Evolutionary conservation across 2,329 filamentous ascomycete genomes (phyloP), one percentile per base, ranked within the genome.

Genomic region (Colletotrichum navitas): DNA sequence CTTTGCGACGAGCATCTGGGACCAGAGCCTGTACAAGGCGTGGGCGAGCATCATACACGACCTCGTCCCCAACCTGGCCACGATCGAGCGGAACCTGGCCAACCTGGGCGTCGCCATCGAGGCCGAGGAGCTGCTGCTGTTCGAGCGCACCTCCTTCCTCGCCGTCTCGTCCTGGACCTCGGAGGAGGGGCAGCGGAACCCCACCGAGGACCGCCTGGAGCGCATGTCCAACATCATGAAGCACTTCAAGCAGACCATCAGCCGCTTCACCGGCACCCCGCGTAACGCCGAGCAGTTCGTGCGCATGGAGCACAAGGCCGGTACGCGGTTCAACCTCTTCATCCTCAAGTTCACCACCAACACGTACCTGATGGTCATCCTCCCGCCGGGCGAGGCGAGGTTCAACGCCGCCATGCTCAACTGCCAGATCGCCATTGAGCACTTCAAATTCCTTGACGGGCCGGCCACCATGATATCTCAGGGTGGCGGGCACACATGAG

Each of bases 11-110:
- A 97, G 93, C 66, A 99, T 99, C 79, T 99, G 96, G 96, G 96
- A 99, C 79, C 96, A 99, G 84, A 97, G 93, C 66, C 86, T 99
- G 47, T 99, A 98, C 86, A 97, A 97, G 82, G 96, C 96, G 1
- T 99, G 96, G 96, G 96, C 96, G 0, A 94, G 93, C 79, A 98
- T 99, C 77, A 98, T 99, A 73, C 96, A 99, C 85, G 95, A 95
- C 79, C 88, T 99, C 56, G 96, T 98, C n/a, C 96, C 96, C 4
- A 98, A 98, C 77, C 89, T 98, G 1, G 86, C 91, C 24, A 89
- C 93, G 55, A 98, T 99, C 75, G 95, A 98, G 83, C 89, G 89
- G 26, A 93, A 98, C 80, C 88, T 99, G 12, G 89, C 90, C 45
- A 91, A 94, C 47, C 88, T 99, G 39, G 94, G 95, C 7, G 89